phyloP scores from a whole-genome alignment of 805 yeast species.

The Kodamaea leandrae region DNA sequence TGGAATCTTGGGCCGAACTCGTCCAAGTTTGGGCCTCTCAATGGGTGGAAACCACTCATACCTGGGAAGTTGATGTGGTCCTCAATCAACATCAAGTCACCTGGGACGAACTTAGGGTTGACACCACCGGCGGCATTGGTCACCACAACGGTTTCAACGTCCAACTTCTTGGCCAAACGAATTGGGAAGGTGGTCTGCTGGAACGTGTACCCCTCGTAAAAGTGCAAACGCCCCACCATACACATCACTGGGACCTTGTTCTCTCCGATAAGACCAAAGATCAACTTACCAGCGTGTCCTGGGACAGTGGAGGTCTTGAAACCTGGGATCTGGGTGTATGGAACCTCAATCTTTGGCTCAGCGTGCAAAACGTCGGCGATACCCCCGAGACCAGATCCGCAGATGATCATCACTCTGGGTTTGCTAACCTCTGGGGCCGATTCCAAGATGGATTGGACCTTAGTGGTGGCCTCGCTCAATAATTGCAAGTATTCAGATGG shows the following conservation, averaged over 20 bases:
- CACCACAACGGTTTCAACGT: conserved; percentile 61
- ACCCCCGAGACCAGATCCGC: conserved; percentile 95
- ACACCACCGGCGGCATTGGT: conserved; percentile 98
- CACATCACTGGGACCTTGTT: conserved; percentile 78
- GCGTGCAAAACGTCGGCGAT: conserved; percentile 54
- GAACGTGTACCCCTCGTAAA: conserved; percentile 88
- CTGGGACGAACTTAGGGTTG: conserved; percentile 63
- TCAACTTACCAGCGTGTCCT: conserved; percentile 83
- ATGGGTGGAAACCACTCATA: conserved; percentile 80
- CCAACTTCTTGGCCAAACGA: conserved; percentile 66
- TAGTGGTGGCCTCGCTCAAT: conserved; percentile 19
- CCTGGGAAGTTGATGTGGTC: conserved; percentile 95
- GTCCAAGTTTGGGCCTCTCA: conserved; percentile 82
- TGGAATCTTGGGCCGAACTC: conserved; percentile 82
- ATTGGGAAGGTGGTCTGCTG: conserved; percentile 83
- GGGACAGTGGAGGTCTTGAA: conserved; percentile 79
- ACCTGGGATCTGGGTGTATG: conserved; percentile 73
- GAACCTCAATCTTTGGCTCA: conserved; percentile 47
- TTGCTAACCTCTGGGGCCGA: conserved; percentile 14
- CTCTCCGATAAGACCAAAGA: conserved; percentile 72
- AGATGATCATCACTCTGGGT: conserved; percentile 76
- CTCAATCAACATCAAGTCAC: conserved; percentile 85
- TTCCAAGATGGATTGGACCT: conserved; percentile 15
- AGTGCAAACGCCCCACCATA: conserved; percentile 92
- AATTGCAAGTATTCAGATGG: conserved; percentile 19